These are phyloP conservation scores for Herpotrichia juniperi DNA, from an alignment of 2,329 filamentous ascomycete species.

Conservation along the genomic window DNA sequence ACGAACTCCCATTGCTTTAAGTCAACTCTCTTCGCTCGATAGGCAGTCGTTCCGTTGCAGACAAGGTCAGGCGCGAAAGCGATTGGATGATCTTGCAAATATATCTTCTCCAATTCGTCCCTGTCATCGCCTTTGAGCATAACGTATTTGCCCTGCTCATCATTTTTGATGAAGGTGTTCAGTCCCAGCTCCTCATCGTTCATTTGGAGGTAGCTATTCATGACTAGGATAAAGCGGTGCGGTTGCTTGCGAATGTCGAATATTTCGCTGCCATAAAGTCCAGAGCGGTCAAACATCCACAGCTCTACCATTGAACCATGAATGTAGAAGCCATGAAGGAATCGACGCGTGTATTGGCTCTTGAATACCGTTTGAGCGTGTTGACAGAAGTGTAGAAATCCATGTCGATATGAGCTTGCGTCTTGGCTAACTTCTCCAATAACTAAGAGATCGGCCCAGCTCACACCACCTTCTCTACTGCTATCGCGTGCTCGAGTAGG, in stretches of 20 bases:
- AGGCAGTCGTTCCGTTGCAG: slow-evolving; percentile 40
- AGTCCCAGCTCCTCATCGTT: slow-evolving; percentile 34
- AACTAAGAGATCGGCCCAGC: slow-evolving; percentile 9
- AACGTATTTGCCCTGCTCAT: slow-evolving; percentile 4
- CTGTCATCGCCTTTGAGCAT: slow-evolving; percentile 14
- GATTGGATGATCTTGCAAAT: slow-evolving; percentile 37
- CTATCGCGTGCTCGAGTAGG: background rate
- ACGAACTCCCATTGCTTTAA: slow-evolving; percentile 28
- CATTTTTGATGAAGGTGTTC: slow-evolving; percentile 15
- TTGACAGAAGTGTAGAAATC: slow-evolving; percentile 6
- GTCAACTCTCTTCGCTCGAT: slow-evolving; percentile 29
- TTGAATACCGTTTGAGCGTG: slow-evolving; percentile 32
- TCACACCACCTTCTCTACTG: background rate
- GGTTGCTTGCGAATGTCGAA: slow-evolving; percentile 39
- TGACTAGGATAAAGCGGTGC: slow-evolving; percentile 31
- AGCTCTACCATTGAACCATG: slow-evolving; percentile 38
- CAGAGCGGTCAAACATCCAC: slow-evolving; percentile 48
- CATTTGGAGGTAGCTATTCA: slow-evolving; percentile 39
- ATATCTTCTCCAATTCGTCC: slow-evolving; percentile 26
- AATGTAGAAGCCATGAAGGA: slow-evolving; percentile 47
- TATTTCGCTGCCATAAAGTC: slow-evolving; percentile 38
- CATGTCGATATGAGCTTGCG: slow-evolving; percentile 2
- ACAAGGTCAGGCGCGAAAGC: slow-evolving; percentile 29
- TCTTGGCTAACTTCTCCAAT: slow-evolving; percentile 7
- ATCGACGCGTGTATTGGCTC: slow-evolving; percentile 41